Conservation (phyloP, 1,284 basidiomycete genomes). For the Sanghuangporus sanghuang region DNA sequence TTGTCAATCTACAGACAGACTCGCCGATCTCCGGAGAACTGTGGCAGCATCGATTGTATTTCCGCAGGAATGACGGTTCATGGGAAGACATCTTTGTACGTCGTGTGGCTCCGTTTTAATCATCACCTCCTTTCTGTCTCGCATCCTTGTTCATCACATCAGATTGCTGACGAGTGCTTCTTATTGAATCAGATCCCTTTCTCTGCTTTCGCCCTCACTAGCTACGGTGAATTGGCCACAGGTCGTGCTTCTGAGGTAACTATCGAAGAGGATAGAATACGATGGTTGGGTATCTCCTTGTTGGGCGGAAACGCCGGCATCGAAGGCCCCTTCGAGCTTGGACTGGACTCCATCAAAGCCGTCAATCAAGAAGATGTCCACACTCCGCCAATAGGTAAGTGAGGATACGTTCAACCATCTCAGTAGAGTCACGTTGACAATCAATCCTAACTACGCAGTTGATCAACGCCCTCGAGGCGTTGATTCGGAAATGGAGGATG, state of each 20-base stretch:
- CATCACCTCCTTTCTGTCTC: background rate
- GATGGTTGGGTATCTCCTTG: conserved; percentile 80
- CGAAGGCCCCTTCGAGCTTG: conserved; percentile 69
- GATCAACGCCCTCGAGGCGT: background rate
- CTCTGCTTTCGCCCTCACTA: conserved; percentile 77
- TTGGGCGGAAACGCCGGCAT: conserved; percentile 73
- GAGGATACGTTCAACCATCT: background rate
- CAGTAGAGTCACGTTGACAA: background rate
- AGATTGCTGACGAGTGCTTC: background rate
- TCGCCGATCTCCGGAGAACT: conserved; percentile 75
- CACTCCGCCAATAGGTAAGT: conserved; percentile 34
- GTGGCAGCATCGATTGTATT: conserved; percentile 86
- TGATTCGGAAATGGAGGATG: background rate
- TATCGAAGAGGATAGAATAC: conserved; percentile 73
- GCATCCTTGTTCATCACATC: background rate
- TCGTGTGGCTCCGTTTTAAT: background rate
- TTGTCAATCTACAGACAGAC: conserved; percentile 85
- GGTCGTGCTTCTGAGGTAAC: conserved; percentile 47
- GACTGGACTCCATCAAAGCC: conserved; percentile 65
- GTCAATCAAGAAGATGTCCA: conserved; percentile 49
- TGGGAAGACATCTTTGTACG: conserved; percentile 86
- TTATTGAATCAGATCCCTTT: conserved; percentile 65
- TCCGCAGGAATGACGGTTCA: conserved; percentile 59
- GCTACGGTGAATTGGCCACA: conserved; percentile 69
- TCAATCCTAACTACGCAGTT: background rate